Conservation (phyloP, 768 basidiomycete species). For the Lentinula sp. region DNA sequence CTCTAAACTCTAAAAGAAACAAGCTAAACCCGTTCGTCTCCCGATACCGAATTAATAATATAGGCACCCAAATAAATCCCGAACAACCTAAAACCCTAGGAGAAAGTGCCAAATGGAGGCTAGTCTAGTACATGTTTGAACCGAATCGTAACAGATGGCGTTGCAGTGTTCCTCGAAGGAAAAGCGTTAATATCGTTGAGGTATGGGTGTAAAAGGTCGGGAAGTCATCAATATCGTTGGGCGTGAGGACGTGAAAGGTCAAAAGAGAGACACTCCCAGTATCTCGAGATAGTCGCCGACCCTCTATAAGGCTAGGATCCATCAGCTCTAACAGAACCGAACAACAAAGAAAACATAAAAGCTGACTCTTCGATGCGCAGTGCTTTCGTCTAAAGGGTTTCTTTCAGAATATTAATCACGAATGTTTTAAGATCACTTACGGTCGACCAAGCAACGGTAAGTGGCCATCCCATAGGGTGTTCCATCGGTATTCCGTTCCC, state of each 20-base stretch:
- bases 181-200: too few species aligned
- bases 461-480: not conserved
- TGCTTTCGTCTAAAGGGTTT: not conserved
- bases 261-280: not conserved
- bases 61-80: too few species aligned
- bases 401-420: not conserved
- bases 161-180: too few species aligned
- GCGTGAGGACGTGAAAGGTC: not conserved
- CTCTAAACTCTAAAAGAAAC: too few species aligned
- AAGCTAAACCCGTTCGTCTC: too few species aligned
- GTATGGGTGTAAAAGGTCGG: too few species aligned
- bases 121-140: not conserved
- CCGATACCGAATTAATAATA: too few species aligned
- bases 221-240: not conserved
- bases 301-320: not conserved
- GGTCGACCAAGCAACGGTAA: not conserved
- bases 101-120: too few species aligned
- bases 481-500: not conserved
- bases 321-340: not conserved
- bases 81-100: too few species aligned
- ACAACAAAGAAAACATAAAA: not conserved
- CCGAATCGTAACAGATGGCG: not conserved
- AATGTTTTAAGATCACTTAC: not conserved
- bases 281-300: not conserved
- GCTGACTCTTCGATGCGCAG: not conserved